Conservation (phyloP, 148 eudicot genomes). For the Selenicereus undatus region DNA sequence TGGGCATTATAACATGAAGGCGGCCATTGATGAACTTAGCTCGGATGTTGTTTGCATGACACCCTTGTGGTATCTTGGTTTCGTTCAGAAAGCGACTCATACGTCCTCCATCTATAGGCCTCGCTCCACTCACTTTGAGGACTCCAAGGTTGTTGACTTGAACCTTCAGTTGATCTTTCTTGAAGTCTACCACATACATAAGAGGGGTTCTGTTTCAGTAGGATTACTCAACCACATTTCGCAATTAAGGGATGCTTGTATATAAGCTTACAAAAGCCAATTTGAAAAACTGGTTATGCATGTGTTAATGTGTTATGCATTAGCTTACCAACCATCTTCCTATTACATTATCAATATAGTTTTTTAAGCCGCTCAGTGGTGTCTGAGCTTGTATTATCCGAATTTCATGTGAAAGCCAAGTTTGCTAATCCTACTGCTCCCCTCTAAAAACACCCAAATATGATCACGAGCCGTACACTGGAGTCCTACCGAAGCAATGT, state of each 20-base stretch:
- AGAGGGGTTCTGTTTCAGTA: not conserved
- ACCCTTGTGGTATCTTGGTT: conserved; percentile 37
- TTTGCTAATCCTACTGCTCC: no score
- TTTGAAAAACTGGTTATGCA: not conserved
- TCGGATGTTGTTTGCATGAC: conserved; percentile 38
- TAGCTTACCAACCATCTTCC: not conserved
- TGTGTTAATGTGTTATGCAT: not conserved
- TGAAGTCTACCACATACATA: conserved; percentile 40
- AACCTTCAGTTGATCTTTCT: conserved; percentile 57
- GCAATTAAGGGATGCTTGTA: not conserved
- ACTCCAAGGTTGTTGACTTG: conserved; percentile 41
- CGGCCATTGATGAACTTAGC: conserved; percentile 43
- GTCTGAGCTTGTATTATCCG: not conserved
- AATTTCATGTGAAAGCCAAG: not conserved
- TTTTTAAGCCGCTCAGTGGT: not conserved
- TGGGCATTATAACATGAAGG: conserved; percentile 61
- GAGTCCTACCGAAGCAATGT: no score
- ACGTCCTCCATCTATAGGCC: conserved; percentile 29
- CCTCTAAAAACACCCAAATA: no score
- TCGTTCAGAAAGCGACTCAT: conserved; percentile 48
- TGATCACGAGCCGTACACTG: no score
- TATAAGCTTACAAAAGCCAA: not conserved
- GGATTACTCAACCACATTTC: not conserved
- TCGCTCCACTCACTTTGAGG: conserved; percentile 62
- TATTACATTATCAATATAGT: not conserved